phyloP scores from a whole-genome alignment of 345 rosid genomes.

The Balakata baccata region DNA sequence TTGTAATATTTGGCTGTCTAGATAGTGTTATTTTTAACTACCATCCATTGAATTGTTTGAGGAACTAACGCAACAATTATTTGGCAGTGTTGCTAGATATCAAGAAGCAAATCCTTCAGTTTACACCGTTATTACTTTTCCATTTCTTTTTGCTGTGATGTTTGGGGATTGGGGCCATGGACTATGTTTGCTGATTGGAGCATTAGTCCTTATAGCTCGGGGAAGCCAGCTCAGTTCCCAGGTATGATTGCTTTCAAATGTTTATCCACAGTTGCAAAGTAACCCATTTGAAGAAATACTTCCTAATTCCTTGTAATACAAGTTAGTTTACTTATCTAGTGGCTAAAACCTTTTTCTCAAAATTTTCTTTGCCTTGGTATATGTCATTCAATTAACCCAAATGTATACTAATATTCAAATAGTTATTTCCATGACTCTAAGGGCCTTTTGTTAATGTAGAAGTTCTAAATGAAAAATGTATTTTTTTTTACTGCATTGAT shows the following conservation, averaged over 20 bases:
- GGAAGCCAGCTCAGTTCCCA: conserved; percentile 72
- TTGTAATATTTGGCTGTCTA: conserved; percentile 16
- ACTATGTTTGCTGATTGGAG: conserved; percentile 88
- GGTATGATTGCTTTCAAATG: conserved; percentile 41
- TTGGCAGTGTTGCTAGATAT: conserved; percentile 91
- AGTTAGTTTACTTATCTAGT: background rate
- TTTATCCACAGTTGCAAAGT: background rate
- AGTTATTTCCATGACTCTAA: background rate
- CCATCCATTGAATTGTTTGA: background rate
- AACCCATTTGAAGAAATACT: background rate
- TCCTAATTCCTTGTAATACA: background rate
- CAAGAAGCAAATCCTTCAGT: conserved; percentile 98
- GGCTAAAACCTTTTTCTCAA: background rate
- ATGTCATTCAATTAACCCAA: background rate
- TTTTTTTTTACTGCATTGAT: background rate
- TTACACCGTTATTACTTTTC: conserved; percentile 79
- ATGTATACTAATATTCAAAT: background rate
- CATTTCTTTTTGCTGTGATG: conserved; percentile 98
- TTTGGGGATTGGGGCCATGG: conserved; percentile 99
- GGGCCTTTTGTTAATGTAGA: background rate
- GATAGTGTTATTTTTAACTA: conserved; percentile 14
- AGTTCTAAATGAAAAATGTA: background rate
- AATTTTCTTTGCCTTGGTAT: background rate
- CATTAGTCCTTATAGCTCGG: conserved; percentile 76
- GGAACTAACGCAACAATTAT: conserved; percentile 28